Base-by-base conservation (phyloP, 2,329 filamentous ascomycete genomes). In the Apiospora phragmitis region DNA sequence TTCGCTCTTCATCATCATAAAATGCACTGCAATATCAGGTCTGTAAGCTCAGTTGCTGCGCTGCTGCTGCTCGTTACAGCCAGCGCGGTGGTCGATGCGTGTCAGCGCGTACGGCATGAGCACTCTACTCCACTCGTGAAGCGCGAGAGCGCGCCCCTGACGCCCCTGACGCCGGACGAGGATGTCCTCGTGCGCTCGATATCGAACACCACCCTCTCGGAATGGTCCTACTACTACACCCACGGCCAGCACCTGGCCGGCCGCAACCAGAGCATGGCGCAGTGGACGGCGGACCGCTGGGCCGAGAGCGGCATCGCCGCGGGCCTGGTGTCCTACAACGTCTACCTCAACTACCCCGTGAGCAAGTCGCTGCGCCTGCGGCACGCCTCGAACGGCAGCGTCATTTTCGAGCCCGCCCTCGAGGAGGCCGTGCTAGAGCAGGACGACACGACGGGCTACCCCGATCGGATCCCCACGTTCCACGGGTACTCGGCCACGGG, bases 401-500 rank as follows among this genome's bases (percentile, higher is more conserved):
- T 83, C 0, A n/a, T 62, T 21, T 91, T 87, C 67, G 88, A 92
- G 75, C 92, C 93, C 2, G 89, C 85, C 5, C 80, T 95, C 68
- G 90, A 92, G 74, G 93, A 96, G 79, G 91, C 93, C 74, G 87
- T 92, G 1, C 81, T 96, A 1, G 85, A 90, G 6, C 90, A 93
- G 71, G 94, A 96, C 78, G 86, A 89, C n/a, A 94, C 93, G 0
- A 93, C 89, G 41, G 87, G 89, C n/a, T 83, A 92, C 43, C 83
- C 86, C 7, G 87, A 93, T 72, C 85, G 92, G 38, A 87, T 95
- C 29, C 93, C 93, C 7, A 93, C 91, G 0, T 97, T 95, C 81
- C 92, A 96, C 74, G 94, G 93, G 14, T 97, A 96, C 78, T 94
- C 92, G 0, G 93, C 93, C 0, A 91, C 85, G 43, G 94, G 94